These are phyloP conservation scores for Eremothecium cymbalariae DNA, from an alignment of 1,139 yeast species.

Conservation along the genomic window DNA sequence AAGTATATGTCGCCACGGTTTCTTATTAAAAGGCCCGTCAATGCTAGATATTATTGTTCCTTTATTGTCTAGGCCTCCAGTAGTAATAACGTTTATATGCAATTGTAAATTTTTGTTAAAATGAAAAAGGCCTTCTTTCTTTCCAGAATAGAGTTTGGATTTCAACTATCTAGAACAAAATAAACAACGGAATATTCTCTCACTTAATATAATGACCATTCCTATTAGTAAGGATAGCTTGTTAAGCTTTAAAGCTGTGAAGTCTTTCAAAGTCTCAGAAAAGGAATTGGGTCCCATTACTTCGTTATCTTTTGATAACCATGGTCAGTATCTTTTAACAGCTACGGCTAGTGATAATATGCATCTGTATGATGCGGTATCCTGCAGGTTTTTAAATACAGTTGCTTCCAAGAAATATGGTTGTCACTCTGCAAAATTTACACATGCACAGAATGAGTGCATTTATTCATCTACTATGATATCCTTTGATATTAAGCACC, in stretches of 20 bases:
- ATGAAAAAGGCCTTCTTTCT: too few relatives aligned
- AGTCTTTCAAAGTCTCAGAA: slow-evolving; percentile 46
- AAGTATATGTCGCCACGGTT: too few relatives aligned
- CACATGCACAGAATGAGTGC: slow-evolving; percentile 67
- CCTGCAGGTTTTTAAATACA: slow-evolving; percentile 57
- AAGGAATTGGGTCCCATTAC: slow-evolving; percentile 55
- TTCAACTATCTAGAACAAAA: too few relatives aligned
- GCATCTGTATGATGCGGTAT: slow-evolving; percentile 68
- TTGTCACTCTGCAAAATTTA: slow-evolving; percentile 75
- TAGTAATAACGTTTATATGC: too few relatives aligned
- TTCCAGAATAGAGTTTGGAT: too few relatives aligned
- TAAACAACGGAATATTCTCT: too few relatives aligned
- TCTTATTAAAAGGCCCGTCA: too few relatives aligned
- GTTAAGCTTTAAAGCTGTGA: slow-evolving; percentile 42
- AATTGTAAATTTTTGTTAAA: too few relatives aligned
- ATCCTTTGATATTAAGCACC: slow-evolving; percentile 65
- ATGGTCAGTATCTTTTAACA: slow-evolving; percentile 71
- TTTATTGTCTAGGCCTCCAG: too few relatives aligned
- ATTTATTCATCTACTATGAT: slow-evolving; percentile 76
- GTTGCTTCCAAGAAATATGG: slow-evolving; percentile 88
- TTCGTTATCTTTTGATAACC: slow-evolving; percentile 76
- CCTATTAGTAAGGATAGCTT: slow-evolving; percentile 39
- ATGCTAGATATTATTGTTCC: too few relatives aligned
- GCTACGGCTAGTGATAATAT: slow-evolving; percentile 78
- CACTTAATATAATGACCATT: slow-evolving; percentile 17